Conservation (phyloP, 306 rosid species). For the Crataegus laevigata region DNA sequence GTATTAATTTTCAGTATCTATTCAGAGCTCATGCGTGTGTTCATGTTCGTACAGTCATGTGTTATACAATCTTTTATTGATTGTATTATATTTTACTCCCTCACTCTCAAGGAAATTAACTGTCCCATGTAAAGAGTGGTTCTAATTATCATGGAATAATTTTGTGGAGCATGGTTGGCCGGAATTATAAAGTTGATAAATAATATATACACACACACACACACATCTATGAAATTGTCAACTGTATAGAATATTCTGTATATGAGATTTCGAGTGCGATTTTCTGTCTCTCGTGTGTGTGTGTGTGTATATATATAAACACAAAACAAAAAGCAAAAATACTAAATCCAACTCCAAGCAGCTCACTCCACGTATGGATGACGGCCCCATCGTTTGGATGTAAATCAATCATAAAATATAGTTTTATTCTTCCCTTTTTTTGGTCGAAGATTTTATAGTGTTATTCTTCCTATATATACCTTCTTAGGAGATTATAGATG, state of each 20-base stretch:
- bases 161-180: slow-evolving; percentile 30
- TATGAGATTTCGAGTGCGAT: neutral
- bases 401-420: neutral
- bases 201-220: neutral
- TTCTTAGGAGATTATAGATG: neutral
- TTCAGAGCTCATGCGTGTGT: slow-evolving; percentile 7
- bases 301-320: neutral
- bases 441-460: neutral
- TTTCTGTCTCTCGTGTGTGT: too few relatives aligned
- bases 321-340: neutral
- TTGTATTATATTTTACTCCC: neutral
- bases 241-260: neutral
- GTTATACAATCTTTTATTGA: neutral
- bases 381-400: neutral
- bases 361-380: neutral
- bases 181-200: neutral
- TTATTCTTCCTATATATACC: neutral
- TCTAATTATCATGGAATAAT: slow-evolving; percentile 32
- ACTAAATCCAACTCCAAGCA: neutral
- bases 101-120: slow-evolving; percentile 9
- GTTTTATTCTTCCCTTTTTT: neutral
- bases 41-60: neutral
- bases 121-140: slow-evolving; percentile 32
- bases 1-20: slow-evolving; percentile 6
- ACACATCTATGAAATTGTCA: neutral